phyloP scores from a whole-genome alignment of 371 early-diverging fungal species.

The Rhizopus arrhizus region DNA sequence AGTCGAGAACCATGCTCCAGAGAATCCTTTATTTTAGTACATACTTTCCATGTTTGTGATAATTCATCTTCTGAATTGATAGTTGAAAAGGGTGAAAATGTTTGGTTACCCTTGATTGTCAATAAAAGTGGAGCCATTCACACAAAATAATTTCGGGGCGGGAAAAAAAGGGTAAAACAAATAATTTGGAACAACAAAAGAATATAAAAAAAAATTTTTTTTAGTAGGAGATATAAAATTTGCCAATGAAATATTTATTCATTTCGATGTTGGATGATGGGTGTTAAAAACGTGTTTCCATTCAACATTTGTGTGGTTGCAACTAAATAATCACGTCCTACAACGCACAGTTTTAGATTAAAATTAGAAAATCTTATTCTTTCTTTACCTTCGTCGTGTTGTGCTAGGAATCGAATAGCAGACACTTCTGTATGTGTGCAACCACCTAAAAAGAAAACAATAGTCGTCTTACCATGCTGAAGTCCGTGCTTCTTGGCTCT shows the following conservation, averaged over 20 bases:
- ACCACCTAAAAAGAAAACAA: conserved; percentile 95
- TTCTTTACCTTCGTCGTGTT: conserved; percentile 69
- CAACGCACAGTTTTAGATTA: conserved; percentile 21
- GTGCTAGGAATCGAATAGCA: conserved; percentile 82
- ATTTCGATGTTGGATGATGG: conserved; percentile 46
- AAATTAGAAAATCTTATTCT: not conserved
- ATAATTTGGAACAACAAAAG: not conserved
- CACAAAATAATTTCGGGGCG: not conserved
- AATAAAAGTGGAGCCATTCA: conserved; percentile 78
- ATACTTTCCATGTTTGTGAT: conserved; percentile 79
- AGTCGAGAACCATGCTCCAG: conserved; percentile 83
- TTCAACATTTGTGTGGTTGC: conserved; percentile 88
- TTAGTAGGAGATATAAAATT: not conserved
- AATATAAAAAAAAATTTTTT: conserved; percentile 6
- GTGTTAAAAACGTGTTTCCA: conserved; percentile 74
- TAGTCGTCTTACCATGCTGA: conserved; percentile 70
- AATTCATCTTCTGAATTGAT: conserved; percentile 75
- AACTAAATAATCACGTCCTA: conserved; percentile 79
- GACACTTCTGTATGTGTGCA: conserved; percentile 92
- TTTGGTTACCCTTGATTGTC: conserved; percentile 76
- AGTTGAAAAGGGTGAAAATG: conserved; percentile 73
- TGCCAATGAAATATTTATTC: not conserved
- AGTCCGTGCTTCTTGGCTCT: conserved; percentile 59
- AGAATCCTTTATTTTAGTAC: conserved; percentile 87
- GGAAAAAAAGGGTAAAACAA: conserved; percentile 6